Evolutionary conservation across 371 early-diverging fungal genomes (phyloP), one percentile per base, ranked within the genome.

Genomic region (Fennellomyces sp.): DNA sequence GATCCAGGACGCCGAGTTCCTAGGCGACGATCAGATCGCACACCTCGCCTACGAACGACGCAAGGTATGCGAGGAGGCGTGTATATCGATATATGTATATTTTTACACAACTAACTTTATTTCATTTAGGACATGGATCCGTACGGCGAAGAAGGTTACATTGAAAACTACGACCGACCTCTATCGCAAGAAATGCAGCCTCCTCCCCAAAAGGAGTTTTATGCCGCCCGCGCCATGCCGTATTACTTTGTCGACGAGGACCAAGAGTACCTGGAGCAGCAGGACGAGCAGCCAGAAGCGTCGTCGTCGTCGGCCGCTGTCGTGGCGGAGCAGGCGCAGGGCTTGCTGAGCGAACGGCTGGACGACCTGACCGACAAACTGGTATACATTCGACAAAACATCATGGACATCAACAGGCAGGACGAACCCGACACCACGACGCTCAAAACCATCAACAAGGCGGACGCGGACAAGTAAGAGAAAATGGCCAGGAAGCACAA

Each of bases 1-100:
- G 19, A 61, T 63, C 5, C 49, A 63, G 15, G 78, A 75, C 58
- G 78, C 78, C 33, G 78, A 78, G 55, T 78, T 66, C 39, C 48
- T 78, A 27, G 73, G 64, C 17, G 78, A 78, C 58, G 78, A 75
- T 30, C 78, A 72, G 56, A 78, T 78, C 41, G 69, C 70, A 10
- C 58, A 61, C 36, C 53, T 76, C 25, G 60, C 59, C 25, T 58
- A 61, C 29, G 39, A 56, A 5, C 58, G 52, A 27, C 19, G 49
- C 31, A 55, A 54, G 54, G 63, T 57, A 56, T 35, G 39, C 11
- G 26, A 29, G 11, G 25, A 15, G 19, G 33, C 2, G 23, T 48
- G 23, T 48, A 26, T 48, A 21, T 27, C 5, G 23, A 1, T 5
- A 48, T n/a, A 39, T 0, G 5, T 10, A 41, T 41, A 21, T 0